These are phyloP conservation scores for Dactylellina sp. DNA, from an alignment of 2,329 filamentous ascomycete species.

Conservation along the genomic window DNA sequence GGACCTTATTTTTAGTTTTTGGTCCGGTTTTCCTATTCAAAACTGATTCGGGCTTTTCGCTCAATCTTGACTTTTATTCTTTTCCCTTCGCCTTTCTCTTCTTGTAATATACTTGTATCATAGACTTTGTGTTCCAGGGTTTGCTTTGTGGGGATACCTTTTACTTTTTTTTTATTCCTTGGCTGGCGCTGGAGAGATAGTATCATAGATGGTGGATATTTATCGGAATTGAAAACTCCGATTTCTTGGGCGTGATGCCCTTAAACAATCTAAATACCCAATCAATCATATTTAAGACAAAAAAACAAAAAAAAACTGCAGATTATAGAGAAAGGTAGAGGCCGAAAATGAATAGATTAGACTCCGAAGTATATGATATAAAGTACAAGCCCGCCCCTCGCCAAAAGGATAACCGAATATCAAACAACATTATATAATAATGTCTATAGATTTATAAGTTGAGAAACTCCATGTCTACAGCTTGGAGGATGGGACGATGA, in stretches of 20 bases:
- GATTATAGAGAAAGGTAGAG: not conserved
- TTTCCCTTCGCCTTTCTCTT: slow-evolving; percentile 26
- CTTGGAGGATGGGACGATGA: slow-evolving; percentile 72
- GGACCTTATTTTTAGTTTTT: not conserved
- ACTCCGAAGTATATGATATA: slow-evolving; percentile 22
- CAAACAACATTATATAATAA: no score
- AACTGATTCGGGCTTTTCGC: not conserved
- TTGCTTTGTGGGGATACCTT: slow-evolving; percentile 11
- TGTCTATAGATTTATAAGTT: not conserved
- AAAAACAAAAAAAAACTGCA: not conserved
- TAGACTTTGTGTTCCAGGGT: slow-evolving; percentile 44
- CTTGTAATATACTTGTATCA: slow-evolving; percentile 44
- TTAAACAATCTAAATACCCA: slow-evolving; percentile 9
- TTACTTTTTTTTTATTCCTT: slow-evolving; percentile 17
- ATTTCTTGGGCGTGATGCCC: slow-evolving; percentile 15
- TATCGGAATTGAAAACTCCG: slow-evolving; percentile 8
- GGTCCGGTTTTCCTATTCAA: not conserved
- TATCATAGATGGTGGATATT: slow-evolving; percentile 11
- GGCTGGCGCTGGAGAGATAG: slow-evolving; percentile 5
- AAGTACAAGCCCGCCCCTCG: slow-evolving; percentile 12
- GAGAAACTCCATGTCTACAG: no score
- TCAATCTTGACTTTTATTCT: not conserved
- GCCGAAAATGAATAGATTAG: not conserved
- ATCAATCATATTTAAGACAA: no score
- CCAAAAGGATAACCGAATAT: slow-evolving; percentile 6